A percentile compares a stretch with the other conserved stretches of the same genome.
Evolutionary conservation across 1,139 yeast genomes (phyloP).

Genomic region (Kurtzmaniella natalensis): DNA sequence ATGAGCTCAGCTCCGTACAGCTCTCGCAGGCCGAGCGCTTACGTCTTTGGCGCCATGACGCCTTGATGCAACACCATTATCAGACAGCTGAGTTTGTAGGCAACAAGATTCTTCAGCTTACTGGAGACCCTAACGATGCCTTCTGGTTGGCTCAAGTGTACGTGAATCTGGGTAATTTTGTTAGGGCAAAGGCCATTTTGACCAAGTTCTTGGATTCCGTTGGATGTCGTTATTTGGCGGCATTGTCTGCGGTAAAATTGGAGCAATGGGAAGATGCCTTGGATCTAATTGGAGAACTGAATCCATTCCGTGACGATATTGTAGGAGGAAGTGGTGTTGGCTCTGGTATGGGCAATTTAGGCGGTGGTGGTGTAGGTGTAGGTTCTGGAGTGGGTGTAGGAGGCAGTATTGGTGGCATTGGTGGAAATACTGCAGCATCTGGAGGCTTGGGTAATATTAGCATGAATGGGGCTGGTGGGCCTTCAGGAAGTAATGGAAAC

Average conservation of each 20-base stretch:
- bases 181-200: conserved; percentile 69
- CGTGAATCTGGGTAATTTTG: conserved; percentile 68
- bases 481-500: no score
- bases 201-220: conserved; percentile 46
- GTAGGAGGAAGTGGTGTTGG: not conserved
- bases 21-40: conserved; percentile 81
- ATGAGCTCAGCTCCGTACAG: conserved; percentile 26
- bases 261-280: conserved; percentile 88
- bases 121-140: conserved; percentile 87
- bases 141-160: conserved; percentile 95
- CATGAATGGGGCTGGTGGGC: no score
- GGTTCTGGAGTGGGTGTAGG: no score
- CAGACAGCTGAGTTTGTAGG: conserved; percentile 89
- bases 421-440: not conserved
- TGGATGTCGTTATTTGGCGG: conserved; percentile 80
- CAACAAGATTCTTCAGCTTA: conserved; percentile 75
- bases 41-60: conserved; percentile 91
- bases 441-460: no score
- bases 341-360: not conserved
- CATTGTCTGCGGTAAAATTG: conserved; percentile 66
- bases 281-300: conserved; percentile 78
- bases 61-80: conserved; percentile 88
- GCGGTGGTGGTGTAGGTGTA: not conserved
- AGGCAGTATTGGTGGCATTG: not conserved
- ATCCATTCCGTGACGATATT: conserved; percentile 49